Base-by-base conservation (phyloP, 2,329 filamentous ascomycete genomes). In the Aulographum hederae region DNA sequence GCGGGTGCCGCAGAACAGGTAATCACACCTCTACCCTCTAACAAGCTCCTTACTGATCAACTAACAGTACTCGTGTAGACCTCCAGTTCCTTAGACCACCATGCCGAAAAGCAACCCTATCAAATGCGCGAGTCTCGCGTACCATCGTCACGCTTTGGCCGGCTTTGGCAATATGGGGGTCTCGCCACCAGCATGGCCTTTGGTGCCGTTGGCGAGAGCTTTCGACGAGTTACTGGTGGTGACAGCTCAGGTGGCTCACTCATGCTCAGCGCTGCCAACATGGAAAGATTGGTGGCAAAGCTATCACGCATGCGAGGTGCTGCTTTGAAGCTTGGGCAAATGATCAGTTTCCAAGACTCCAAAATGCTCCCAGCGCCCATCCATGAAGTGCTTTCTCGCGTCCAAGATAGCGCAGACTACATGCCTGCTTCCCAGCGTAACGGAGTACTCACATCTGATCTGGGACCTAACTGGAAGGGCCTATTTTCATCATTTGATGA, bases 331-430 rank as follows among this genome's bases (percentile, higher is more conserved):
- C 58, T 98, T 17, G 91, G 89, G 1, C 89, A 98, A 58, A 89
- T 95, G 78, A 78, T 98, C 64, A 94, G 84, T 51, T 89, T 98
- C 47, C 89, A 98, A 65, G 89, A 98, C 56, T 73, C 81, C 23
- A 95, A 93, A 53, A 84, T 94, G 73, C 68, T 98, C 6, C 89
- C 89, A 0, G 70, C 69, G 1, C 71, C 80, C 1, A 84, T 98
- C 31, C 81, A 91, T 41, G 70, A 86, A 45, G 82, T 98, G 2
- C 60, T 98, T 10, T 84, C 93, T 49, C 74, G 91, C 4, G 89
- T 98, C 0, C 89, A 98, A 50, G 89, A 98, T 51, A 76, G 81
- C 34, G 89, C 89, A 25, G 86, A 98, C 53, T 98, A 95, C 53
- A 98, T 98, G 89, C 89, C 89, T 1, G 69, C 81, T 2, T 93